Evolutionary conservation across 176 grass and related monocot species (phyloP).

Genomic region (Puya raimondii): DNA sequence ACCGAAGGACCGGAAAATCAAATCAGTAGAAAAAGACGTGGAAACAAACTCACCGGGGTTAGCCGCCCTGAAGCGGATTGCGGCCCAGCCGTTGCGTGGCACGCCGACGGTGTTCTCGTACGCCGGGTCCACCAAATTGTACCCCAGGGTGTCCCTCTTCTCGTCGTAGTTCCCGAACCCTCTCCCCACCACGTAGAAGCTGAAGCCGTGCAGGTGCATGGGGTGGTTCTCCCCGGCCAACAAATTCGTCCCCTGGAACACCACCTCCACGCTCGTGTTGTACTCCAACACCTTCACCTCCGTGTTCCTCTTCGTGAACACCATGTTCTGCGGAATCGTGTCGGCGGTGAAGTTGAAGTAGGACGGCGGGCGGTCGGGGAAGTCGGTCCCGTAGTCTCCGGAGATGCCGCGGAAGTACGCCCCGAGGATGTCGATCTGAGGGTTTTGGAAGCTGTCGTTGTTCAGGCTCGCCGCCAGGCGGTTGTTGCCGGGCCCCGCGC

Average conservation of each 20-base stretch:
- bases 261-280: slow-evolving; percentile 43
- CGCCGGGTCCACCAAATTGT: slow-evolving; percentile 72
- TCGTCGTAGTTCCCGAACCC: slow-evolving; percentile 70
- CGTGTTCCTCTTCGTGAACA: slow-evolving; percentile 12
- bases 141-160: slow-evolving; percentile 27
- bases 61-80: slow-evolving; percentile 54
- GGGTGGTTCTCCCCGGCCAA: slow-evolving; percentile 59
- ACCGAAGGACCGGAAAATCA: too few species aligned
- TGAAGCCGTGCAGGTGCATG: slow-evolving; percentile 63
- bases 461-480: slow-evolving; percentile 32
- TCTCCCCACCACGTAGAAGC: slow-evolving; percentile 52
- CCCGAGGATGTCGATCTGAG: slow-evolving; percentile 20
- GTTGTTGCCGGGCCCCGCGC: background rate
- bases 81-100: slow-evolving; percentile 46
- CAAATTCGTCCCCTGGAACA: slow-evolving; percentile 57
- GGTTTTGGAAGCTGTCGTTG: slow-evolving; percentile 32
- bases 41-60: slow-evolving; percentile 38
- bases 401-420: slow-evolving; percentile 1
- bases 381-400: slow-evolving; percentile 29
- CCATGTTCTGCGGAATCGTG: too few species aligned
- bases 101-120: slow-evolving; percentile 62
- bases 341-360: slow-evolving; percentile 35
- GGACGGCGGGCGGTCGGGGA: slow-evolving; percentile 36
- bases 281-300: slow-evolving; percentile 45
- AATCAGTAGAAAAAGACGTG: background rate